Base-by-base conservation (phyloP, 2,329 filamentous ascomycete species). In the Colletotrichum incanum region DNA sequence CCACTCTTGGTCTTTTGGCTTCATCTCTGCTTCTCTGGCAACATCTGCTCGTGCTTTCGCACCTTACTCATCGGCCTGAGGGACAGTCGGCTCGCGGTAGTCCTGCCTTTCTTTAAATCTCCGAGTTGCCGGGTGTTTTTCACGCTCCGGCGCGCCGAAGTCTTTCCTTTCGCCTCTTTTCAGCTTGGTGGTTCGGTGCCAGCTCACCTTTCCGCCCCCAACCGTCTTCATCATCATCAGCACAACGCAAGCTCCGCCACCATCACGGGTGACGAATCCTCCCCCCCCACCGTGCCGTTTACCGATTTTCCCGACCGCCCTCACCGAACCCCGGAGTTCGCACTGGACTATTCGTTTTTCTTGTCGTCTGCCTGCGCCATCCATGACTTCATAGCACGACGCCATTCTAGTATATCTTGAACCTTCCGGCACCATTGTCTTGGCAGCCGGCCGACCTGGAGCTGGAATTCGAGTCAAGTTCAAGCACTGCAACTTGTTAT, bases 221-320 rank as follows among this genome's bases (percentile, higher is more conserved):
- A 58, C 23, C 67, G 54, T 62, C 54, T 43, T 49, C 67, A 64
- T 71, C 66, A 50, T 49, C 67, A 64, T 71, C 66, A 50, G 61
- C 60, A 68, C 20, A 41, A 41, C 54, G 43, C 59, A 50, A 64
- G 56, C 71, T 71, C 62, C 71, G 71, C 71, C 71, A 73, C 71
- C 67, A 65, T 71, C 61, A 41, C 58, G 45, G 71, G 61, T 73
- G 61, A 73, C 71, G 71, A 73, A 56, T 71, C 71, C 66, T 59
- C 61, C 71, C 28, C 71, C 28, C 60, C 67, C 71, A 70, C 70
- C 56, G 59, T 54, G 45, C 65, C 56, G 65, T 70, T 47, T 60
- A 26, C 52, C 64, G 64, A 60, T 26, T 18, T 20, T 28, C 37
- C 54, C 64, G 34, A 50, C 39, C 26, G 64, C 64, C 39, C 37